A percentile compares a stretch with the other conserved stretches of the same genome.
Conservation (phyloP, 2,329 filamentous ascomycete species). For the Sphaceloma murrayae region DNA sequence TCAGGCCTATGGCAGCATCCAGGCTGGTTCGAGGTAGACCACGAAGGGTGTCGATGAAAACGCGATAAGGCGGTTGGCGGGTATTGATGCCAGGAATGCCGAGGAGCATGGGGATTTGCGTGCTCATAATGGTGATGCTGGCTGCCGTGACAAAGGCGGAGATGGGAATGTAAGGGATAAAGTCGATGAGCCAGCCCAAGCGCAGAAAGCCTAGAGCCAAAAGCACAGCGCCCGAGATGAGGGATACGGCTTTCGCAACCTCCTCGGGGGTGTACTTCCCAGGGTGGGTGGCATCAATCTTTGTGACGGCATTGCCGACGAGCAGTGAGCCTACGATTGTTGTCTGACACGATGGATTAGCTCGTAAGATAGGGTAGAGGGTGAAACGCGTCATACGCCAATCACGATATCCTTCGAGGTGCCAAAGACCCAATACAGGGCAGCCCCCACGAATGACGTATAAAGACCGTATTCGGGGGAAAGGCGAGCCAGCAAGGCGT, state of each 20-base stretch:
- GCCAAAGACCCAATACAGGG: constrained; percentile 95
- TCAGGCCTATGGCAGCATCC: constrained; percentile 82
- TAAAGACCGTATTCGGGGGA: constrained; percentile 77
- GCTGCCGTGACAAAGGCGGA: constrained; percentile 97
- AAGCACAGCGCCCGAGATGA: constrained; percentile 70
- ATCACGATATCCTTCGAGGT: constrained; percentile 99
- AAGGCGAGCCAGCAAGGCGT: constrained; percentile 75
- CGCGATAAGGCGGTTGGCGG: constrained; percentile 68
- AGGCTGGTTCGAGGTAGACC: constrained; percentile 55
- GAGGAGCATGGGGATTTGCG: constrained; percentile 73
- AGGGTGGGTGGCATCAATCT: constrained; percentile 41
- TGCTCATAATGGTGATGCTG: constrained; percentile 77
- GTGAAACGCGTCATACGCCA: constrained; percentile 36
- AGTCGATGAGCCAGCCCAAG: constrained; percentile 81
- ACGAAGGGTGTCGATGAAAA: constrained; percentile 75
- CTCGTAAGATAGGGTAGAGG: constrained; percentile 16
- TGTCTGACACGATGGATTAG: too few relatives aligned
- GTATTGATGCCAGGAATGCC: constrained; percentile 55
- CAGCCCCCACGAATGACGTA: constrained; percentile 89
- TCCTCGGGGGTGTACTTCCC: constrained; percentile 44
- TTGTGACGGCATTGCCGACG: constrained; percentile 57
- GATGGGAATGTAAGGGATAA: constrained; percentile 83
- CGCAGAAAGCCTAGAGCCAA: constrained; percentile 68
- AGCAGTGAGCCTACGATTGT: constrained; percentile 54
- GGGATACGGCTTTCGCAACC: constrained; percentile 66